These are phyloP conservation scores for Diaporthe humulicola DNA, from an alignment of 2,329 filamentous ascomycete species.

Conservation along the genomic window DNA sequence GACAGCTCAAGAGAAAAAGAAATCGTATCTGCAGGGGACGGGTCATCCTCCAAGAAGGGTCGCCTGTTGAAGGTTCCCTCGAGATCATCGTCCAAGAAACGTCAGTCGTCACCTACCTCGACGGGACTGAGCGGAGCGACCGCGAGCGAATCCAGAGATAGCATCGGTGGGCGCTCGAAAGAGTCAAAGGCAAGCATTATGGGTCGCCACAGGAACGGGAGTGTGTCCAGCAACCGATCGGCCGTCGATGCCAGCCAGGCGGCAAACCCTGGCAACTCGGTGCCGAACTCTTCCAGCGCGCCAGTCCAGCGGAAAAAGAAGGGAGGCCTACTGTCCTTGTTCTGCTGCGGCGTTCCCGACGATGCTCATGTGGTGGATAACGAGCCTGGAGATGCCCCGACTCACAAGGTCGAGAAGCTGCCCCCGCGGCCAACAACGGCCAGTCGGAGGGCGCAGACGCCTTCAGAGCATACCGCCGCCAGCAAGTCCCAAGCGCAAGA, in stretches of 20 bases:
- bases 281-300: conserved; percentile 64
- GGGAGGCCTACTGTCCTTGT: conserved; percentile 69
- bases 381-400: conserved; percentile 65
- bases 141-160: conserved; percentile 70
- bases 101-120: conserved; percentile 70
- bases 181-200: conserved; percentile 75
- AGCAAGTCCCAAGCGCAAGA: conserved; percentile 61
- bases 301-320: conserved; percentile 66
- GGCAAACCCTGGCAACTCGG: conserved; percentile 62
- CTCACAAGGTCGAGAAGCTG: conserved; percentile 70
- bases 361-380: conserved; percentile 66
- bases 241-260: conserved; percentile 66
- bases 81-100: conserved; percentile 72
- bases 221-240: conserved; percentile 75
- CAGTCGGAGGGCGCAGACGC: conserved; percentile 66
- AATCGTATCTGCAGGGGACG: conserved; percentile 57
- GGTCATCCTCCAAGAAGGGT: conserved; percentile 60
- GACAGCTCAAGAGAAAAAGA: conserved; percentile 61
- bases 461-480: conserved; percentile 61
- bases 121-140: conserved; percentile 73
- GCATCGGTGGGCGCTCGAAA: conserved; percentile 74
- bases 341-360: conserved; percentile 77
- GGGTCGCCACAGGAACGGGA: conserved; percentile 74
- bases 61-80: conserved; percentile 71
- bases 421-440: conserved; percentile 67